A percentile compares a stretch with the other conserved stretches of the same genome.
Evolutionary conservation across 805 yeast species (phyloP).

Genomic region (Kluyveromyces starmeri): DNA sequence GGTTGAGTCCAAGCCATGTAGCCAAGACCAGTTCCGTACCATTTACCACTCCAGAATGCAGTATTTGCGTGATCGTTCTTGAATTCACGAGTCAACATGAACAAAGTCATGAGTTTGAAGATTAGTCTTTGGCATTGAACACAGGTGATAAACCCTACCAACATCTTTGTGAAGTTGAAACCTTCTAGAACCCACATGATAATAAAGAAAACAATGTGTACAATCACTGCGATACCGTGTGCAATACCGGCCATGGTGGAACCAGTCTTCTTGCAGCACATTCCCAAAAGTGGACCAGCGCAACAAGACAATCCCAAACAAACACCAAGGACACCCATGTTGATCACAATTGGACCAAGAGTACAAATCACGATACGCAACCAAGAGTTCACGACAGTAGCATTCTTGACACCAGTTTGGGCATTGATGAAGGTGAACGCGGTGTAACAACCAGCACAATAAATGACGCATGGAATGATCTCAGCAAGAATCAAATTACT

Average conservation of each 20-base stretch:
- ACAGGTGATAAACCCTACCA: slow-evolving; percentile 78
- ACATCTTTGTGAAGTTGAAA: slow-evolving; percentile 77
- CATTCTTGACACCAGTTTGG: slow-evolving; percentile 66
- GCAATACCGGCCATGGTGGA: slow-evolving; percentile 92
- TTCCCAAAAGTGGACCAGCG: slow-evolving; percentile 89
- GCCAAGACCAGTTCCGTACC: slow-evolving; percentile 94
- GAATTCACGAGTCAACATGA: slow-evolving; percentile 86
- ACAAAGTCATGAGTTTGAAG: slow-evolving; percentile 73
- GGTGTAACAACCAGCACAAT: slow-evolving; percentile 71
- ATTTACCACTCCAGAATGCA: slow-evolving; percentile 99
- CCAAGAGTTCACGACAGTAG: slow-evolving; percentile 53
- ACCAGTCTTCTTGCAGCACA: slow-evolving; percentile 96
- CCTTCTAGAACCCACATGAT: slow-evolving; percentile 97
- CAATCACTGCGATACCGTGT: slow-evolving; percentile 86
- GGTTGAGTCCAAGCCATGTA: slow-evolving; percentile 95
- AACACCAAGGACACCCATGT: slow-evolving; percentile 74
- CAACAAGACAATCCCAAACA: slow-evolving; percentile 86
- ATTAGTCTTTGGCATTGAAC: slow-evolving; percentile 80
- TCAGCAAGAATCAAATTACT: slow-evolving; percentile 63
- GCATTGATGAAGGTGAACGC: slow-evolving; percentile 79
- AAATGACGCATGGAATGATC: slow-evolving; percentile 58
- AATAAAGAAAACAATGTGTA: slow-evolving; percentile 81
- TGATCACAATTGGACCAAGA: slow-evolving; percentile 83
- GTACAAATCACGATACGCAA: slow-evolving; percentile 72
- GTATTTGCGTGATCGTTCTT: slow-evolving; percentile 91